Evolutionary conservation across 768 basidiomycete genomes (phyloP), one percentile per base, ranked within the genome.

Genomic region (Tricholoma sp.): DNA sequence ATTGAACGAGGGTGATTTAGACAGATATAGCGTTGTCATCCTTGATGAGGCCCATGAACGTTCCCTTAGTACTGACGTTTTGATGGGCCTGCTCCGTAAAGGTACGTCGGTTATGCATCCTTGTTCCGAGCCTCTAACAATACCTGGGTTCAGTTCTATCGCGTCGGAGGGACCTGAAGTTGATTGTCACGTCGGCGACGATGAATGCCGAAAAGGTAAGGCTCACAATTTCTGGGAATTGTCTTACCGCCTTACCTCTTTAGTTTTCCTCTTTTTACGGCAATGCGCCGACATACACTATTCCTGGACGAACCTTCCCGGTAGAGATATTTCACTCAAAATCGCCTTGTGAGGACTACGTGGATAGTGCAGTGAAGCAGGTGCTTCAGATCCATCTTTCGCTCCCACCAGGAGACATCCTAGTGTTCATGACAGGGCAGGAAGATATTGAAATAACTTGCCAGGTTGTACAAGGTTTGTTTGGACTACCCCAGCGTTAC

Each of bases 391-490:
- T 99, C 45, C 96, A 99, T 69, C 78, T 98, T 39, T 94, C 96
- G 1, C 81, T 89, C 16, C 94, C 96, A 19, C 84, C 85, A 0
- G 97, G 97, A 12, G 97, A 99, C 73, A 91, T 98, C 52, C 78
- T 99, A 41, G 94, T 98, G 22, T 99, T 99, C 72, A 98, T 98
- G 96, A 99, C 97, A 24, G 97, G 97, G 35, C 97, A 98, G 74
- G 97, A 98, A 73, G 96, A 99, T 69, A 99, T 99, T 59, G 96
- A 98, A 72, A 82, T 93, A 29, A 98, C 94, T 10, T 99, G 97
- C 68, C 89, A 92, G 66, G 96, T 98, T 31, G 77, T 98, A 18
- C 83, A 88, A 71, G 94, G 94, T 94, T 24, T 22, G 70, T 63
- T 27, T 11, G 14, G n/a, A 16, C 3, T 9, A 21, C 11, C 45